phyloP scores from a whole-genome alignment of 2,329 filamentous ascomycete genomes.

The Colletotrichum tamarilloi region DNA sequence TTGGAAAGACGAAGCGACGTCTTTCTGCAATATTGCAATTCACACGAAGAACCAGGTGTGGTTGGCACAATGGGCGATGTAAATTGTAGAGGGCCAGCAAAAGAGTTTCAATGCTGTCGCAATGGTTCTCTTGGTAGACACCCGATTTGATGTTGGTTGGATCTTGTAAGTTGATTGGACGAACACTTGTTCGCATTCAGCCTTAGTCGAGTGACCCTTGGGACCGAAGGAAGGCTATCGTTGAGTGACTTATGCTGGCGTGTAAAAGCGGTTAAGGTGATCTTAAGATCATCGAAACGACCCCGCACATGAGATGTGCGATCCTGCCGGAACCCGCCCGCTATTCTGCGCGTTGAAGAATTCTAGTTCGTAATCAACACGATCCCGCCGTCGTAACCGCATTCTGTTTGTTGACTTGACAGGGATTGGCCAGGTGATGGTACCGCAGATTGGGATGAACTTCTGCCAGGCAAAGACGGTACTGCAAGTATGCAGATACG shows the following conservation, averaged over 20 bases:
- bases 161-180: background rate
- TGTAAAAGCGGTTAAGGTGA: background rate
- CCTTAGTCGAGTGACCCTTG: background rate
- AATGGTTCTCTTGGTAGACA: background rate
- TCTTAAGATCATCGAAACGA: background rate
- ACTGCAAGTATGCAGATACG: background rate
- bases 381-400: background rate
- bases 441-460: conserved; percentile 25
- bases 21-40: background rate
- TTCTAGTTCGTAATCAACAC: too few relatives aligned
- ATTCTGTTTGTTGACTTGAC: background rate
- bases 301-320: background rate
- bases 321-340: too few relatives aligned
- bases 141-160: background rate
- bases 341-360: too few relatives aligned
- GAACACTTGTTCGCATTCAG: background rate
- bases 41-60: background rate
- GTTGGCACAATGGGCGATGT: background rate
- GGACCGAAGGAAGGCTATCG: background rate
- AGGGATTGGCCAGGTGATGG: background rate
- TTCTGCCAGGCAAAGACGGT: background rate
- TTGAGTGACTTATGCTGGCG: background rate
- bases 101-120: background rate
- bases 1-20: background rate
- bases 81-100: background rate